Evolutionary conservation across 2,329 filamentous ascomycete genomes (phyloP), one percentile per base, ranked within the genome.

Genomic region (Fusarium sambucinum): DNA sequence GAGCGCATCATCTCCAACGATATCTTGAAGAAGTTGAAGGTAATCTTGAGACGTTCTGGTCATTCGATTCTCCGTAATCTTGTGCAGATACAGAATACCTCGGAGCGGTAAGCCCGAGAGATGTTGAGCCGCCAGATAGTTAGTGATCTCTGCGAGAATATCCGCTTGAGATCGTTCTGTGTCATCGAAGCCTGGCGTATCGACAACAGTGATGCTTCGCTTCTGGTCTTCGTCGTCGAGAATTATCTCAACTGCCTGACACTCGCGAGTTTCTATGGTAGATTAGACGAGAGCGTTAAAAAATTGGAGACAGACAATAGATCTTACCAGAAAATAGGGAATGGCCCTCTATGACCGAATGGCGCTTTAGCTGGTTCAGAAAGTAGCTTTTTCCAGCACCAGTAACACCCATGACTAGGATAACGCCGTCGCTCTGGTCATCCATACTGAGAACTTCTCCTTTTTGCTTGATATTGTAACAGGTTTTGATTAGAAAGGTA

Each of bases 331-430:
- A 47, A 17, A 4, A 47, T 1, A 47, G 11, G 3, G 52, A 55
- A 6, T 55, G 52, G 1, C 52, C 52, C 16, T 54, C 51, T 6
- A 2, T 17, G 6, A 17, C 51, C 2, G 40, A 54, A 6, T 30
- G 6, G 5, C 23, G 27, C 8, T 54, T 54, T 0, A 54, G 30
- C 10, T 38, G 52, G 9, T 55, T 55, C 1, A 55, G 13, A 6
- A 55, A 38, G 32, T 55, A 55, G 23, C 52, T 55, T 12, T 55
- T 55, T 0, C 52, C 52, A 12, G 52, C 52, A 13, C 52, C 52
- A 1, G 52, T 55, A 16, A 47, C 52, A 19, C 52, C 52, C 52
- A 55, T 55, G 1, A 55, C 16, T 3, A 55, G 16, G 17, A 55
- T 55, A 8, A 55, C 19, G 5, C 54, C 54, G 8, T 56, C 45